phyloP scores from a whole-genome alignment of 331 rosid genomes.

The Acacia pycnantha region DNA sequence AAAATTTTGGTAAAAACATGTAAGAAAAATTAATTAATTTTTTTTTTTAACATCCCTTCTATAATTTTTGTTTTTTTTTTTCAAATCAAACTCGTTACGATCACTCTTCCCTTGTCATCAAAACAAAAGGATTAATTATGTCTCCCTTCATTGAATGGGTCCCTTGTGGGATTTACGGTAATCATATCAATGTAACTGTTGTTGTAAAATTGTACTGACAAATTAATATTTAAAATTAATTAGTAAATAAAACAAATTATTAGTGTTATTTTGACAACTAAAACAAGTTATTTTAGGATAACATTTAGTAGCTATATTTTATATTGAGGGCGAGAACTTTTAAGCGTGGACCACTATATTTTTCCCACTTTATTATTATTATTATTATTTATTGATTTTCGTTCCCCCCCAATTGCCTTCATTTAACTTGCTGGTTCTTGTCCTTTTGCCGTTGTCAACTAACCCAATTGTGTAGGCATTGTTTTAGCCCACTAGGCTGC shows the following conservation, averaged over 20 bases:
- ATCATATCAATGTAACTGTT: too few species aligned
- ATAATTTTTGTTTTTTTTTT: too few species aligned
- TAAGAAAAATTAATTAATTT: too few species aligned
- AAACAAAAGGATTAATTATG: conserved; percentile 22
- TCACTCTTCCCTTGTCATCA: too few species aligned
- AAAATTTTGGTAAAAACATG: too few species aligned
- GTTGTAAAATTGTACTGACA: not conserved
- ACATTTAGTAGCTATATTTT: not conserved
- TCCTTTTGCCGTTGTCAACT: not conserved
- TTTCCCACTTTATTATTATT: not conserved
- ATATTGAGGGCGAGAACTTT: too few species aligned
- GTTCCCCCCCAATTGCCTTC: not conserved
- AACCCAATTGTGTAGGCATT: not conserved
- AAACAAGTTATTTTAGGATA: not conserved
- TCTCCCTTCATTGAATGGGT: not conserved
- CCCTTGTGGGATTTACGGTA: not conserved
- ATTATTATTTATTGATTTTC: too few species aligned
- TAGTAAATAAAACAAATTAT: not conserved
- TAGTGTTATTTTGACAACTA: too few species aligned
- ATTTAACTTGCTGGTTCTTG: not conserved
- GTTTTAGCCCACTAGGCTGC: not conserved
- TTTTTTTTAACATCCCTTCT: too few species aligned
- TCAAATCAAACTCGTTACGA: too few species aligned
- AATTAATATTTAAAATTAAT: not conserved
- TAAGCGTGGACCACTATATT: not conserved